Percentiles rank a stretch among this genome's conserved stretches.
phyloP scores from a whole-genome alignment of 2,329 filamentous ascomycete genomes.

The Lecanicillium sp. region DNA sequence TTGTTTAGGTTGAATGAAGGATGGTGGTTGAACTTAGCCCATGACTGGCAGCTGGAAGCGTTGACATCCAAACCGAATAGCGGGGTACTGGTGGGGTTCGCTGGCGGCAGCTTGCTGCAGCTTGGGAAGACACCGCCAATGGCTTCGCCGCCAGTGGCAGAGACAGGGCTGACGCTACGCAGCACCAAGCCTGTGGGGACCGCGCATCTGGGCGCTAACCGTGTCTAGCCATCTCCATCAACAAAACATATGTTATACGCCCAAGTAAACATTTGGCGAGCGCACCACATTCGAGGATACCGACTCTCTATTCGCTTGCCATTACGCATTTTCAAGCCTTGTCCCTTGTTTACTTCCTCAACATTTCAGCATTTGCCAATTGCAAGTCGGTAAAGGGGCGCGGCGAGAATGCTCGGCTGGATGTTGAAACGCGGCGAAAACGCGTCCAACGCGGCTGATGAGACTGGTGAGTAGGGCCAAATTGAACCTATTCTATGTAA shows the following conservation, averaged over 20 bases:
- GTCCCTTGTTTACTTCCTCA: background rate
- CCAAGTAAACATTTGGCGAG: no score
- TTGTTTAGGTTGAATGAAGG: constrained; percentile 1
- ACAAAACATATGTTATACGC: background rate
- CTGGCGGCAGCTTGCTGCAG: constrained; percentile 3
- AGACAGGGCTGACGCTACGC: background rate
- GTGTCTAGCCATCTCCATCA: background rate
- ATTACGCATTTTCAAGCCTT: background rate
- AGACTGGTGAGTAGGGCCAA: constrained; percentile 18
- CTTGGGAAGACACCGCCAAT: background rate
- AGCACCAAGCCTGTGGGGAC: background rate
- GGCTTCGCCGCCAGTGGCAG: no score
- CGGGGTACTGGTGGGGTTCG: background rate
- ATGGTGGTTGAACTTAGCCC: background rate
- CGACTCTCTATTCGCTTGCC: no score
- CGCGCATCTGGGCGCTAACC: background rate
- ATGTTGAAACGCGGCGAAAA: constrained; percentile 40
- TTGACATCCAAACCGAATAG: background rate
- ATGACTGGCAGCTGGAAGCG: background rate
- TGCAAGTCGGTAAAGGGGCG: no score
- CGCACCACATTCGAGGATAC: background rate
- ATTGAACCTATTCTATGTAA: no score
- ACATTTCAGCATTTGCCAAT: background rate
- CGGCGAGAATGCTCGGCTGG: constrained; percentile 47
- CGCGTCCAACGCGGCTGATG: constrained; percentile 24